Evolutionary conservation across 768 basidiomycete genomes (phyloP).

Genomic region (Trametes gibbosa): DNA sequence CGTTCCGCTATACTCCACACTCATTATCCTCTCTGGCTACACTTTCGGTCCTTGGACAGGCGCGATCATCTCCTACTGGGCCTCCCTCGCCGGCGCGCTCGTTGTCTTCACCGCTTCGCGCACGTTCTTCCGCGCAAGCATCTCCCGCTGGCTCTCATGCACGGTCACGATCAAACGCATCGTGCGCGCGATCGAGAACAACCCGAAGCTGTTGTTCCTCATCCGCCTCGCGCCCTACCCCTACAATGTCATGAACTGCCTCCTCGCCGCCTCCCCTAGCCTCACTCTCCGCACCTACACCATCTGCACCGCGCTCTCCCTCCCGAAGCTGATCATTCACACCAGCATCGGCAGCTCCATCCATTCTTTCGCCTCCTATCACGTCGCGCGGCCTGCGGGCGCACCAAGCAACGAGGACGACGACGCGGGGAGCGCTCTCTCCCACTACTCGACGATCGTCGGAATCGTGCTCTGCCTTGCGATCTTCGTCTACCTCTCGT

Average conservation of each 20-base stretch:
- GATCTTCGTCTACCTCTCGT: conserved; percentile 77
- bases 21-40: conserved; percentile 90
- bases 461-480: conserved; percentile 71
- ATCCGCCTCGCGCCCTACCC: conserved; percentile 91
- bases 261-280: conserved; percentile 83
- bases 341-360: conserved; percentile 85
- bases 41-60: conserved; percentile 85
- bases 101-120: conserved; percentile 82
- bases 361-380: conserved; percentile 75
- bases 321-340: conserved; percentile 90
- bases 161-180: conserved; percentile 74
- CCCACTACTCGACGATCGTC: conserved; percentile 60
- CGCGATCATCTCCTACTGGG: conserved; percentile 82
- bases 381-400: conserved; percentile 33
- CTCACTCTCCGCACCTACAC: conserved; percentile 79
- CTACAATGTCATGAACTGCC: conserved; percentile 93
- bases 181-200: conserved; percentile 83
- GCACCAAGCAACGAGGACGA: conserved; percentile 27
- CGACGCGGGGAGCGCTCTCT: conserved; percentile 47
- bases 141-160: conserved; percentile 69
- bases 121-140: conserved; percentile 63
- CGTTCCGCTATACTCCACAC: conserved; percentile 87
- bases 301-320: conserved; percentile 74
- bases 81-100: conserved; percentile 82
- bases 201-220: conserved; percentile 84